These are phyloP conservation scores for Gnetum montanum DNA, from an alignment of 75 land plant genomes.

Conservation along the genomic window DNA sequence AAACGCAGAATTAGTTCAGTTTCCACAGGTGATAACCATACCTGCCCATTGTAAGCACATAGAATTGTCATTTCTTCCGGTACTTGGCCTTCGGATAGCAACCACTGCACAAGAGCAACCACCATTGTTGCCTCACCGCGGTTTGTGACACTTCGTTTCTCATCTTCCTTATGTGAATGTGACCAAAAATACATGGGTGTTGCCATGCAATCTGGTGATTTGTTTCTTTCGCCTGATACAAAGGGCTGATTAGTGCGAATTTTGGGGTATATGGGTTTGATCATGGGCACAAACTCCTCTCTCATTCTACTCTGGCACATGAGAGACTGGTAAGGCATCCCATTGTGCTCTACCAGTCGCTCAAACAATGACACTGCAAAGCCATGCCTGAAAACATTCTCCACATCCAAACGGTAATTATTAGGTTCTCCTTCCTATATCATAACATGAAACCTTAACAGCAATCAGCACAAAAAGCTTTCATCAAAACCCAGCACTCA, in stretches of 20 bases:
- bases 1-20: not conserved
- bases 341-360: conserved; percentile 23
- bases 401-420: not conserved
- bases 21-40: not conserved
- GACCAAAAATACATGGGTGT: conserved; percentile 17
- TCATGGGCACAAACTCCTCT: conserved; percentile 15
- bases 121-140: conserved; percentile 20
- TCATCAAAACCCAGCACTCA: no score
- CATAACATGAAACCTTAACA: no score
- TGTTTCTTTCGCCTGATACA: conserved; percentile 20
- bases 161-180: conserved; percentile 10
- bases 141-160: conserved; percentile 16
- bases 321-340: conserved; percentile 12
- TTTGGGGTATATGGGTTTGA: conserved; percentile 16
- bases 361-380: conserved; percentile 32
- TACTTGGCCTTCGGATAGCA: conserved; percentile 13
- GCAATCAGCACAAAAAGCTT: no score
- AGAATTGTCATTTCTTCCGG: conserved; percentile 16
- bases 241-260: conserved; percentile 6
- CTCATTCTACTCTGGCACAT: conserved; percentile 17
- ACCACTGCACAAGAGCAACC: conserved; percentile 16
- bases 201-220: conserved; percentile 12
- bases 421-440: not conserved
- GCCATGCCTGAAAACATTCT: conserved; percentile 13
- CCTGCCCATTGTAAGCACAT: conserved; percentile 19